These are phyloP conservation scores for Allium cepa DNA, from an alignment of 106 monocot species.

Conservation along the genomic window DNA sequence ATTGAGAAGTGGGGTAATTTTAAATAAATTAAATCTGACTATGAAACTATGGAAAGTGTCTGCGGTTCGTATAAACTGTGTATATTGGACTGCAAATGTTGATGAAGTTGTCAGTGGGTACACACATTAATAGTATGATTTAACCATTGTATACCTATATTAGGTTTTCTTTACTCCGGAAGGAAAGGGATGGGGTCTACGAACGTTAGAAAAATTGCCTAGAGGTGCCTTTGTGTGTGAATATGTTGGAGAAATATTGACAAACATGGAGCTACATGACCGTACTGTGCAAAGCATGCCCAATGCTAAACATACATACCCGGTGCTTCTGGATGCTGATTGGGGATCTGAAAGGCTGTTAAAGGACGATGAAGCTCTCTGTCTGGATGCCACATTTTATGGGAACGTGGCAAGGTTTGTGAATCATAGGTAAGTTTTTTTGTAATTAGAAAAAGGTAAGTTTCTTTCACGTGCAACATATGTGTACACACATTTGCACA, in stretches of 20 bases:
- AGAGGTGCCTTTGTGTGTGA: conserved; percentile 83
- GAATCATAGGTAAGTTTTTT: conserved; percentile 62
- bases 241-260: conserved; percentile 81
- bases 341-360: conserved; percentile 75
- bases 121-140: too few species aligned
- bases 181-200: conserved; percentile 80
- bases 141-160: background rate
- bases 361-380: conserved; percentile 91
- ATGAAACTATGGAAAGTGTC: too few species aligned
- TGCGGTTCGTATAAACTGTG: too few species aligned
- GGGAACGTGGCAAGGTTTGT: conserved; percentile 89
- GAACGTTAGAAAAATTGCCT: conserved; percentile 59
- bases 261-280: conserved; percentile 76
- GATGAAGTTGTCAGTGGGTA: too few species aligned
- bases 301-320: conserved; percentile 56
- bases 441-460: too few species aligned
- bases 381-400: conserved; percentile 89
- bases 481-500: too few species aligned
- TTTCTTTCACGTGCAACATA: too few species aligned
- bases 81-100: too few species aligned
- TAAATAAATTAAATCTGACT: too few species aligned
- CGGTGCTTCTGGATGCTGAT: conserved; percentile 71
- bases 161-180: conserved; percentile 49
- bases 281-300: conserved; percentile 36
- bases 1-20: too few species aligned